A percentile compares a stretch with the other conserved stretches of the same genome.
Evolutionary conservation across 225 moss, liverwort and hornwort species (phyloP).

Genomic region (Rhytidiadelphus loreus): DNA sequence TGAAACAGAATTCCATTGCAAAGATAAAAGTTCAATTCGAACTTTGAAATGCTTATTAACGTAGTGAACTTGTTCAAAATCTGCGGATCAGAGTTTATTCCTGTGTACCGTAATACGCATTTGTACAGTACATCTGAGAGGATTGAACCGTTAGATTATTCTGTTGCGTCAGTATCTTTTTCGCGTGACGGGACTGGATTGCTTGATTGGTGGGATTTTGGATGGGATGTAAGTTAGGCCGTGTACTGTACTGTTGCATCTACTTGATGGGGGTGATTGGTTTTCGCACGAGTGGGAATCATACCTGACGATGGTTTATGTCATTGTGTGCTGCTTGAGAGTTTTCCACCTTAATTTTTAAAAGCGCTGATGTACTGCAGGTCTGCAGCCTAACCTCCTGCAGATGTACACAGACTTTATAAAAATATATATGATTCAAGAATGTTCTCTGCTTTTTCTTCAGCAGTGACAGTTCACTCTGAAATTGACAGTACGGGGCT

Average conservation of each 20-base stretch:
- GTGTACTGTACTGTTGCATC: not conserved
- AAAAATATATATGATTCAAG: no score
- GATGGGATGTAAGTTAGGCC: not conserved
- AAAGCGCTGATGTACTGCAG: not conserved
- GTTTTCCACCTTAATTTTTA: not conserved
- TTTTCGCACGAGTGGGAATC: not conserved
- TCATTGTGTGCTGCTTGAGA: not conserved
- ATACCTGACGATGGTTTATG: not conserved
- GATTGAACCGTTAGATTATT: not conserved
- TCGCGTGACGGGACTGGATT: not conserved
- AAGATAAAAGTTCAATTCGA: not conserved
- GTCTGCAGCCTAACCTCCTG: not conserved
- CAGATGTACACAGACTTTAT: not conserved
- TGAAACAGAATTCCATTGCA: no score
- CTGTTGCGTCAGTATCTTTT: not conserved
- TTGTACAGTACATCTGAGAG: not conserved
- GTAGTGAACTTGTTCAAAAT: not conserved
- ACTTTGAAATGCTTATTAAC: not conserved
- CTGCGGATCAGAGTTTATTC: not conserved
- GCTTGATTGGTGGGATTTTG: not conserved
- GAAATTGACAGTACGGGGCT: not conserved
- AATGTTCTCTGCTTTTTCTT: not conserved
- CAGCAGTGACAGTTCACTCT: not conserved
- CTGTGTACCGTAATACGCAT: not conserved
- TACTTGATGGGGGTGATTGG: not conserved